phyloP scores from a whole-genome alignment of 257 asterid species.

The Salvia miltiorrhiza region DNA sequence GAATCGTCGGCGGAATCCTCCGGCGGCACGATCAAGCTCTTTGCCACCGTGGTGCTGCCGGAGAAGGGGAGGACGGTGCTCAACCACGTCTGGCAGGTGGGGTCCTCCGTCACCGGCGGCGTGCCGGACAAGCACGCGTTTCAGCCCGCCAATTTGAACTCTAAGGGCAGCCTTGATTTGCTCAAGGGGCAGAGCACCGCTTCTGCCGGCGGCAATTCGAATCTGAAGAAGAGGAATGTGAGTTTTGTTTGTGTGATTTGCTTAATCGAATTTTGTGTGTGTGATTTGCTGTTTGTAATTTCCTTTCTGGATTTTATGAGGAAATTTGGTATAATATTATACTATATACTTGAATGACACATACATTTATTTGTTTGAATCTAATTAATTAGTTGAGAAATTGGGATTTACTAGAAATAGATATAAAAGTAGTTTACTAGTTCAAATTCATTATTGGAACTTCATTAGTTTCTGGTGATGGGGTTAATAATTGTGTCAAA shows the following conservation, averaged over 20 bases:
- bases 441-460: neutral
- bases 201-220: conserved; percentile 34
- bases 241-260: conserved; percentile 16
- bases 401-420: conserved; percentile 2
- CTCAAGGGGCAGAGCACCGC: conserved; percentile 49
- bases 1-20: conserved; percentile 38
- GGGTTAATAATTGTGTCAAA: neutral
- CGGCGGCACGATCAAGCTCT: conserved; percentile 49
- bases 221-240: conserved; percentile 59
- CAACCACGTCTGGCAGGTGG: conserved; percentile 81
- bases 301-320: neutral
- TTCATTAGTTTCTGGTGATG: conserved; percentile 3
- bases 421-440: neutral
- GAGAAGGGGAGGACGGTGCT: conserved; percentile 36
- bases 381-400: neutral
- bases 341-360: too few species aligned
- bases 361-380: neutral
- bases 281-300: neutral
- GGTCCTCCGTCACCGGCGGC: conserved; percentile 44
- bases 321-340: neutral
- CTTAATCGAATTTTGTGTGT: neutral
- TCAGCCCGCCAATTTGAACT: conserved; percentile 37
- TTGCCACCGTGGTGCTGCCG: conserved; percentile 66
- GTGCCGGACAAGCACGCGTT: conserved; percentile 47
- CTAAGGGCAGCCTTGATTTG: conserved; percentile 45